Evolutionary conservation across 306 rosid species (phyloP), one percentile per base, ranked within the genome.

Genomic region (Lotus japonicus): DNA sequence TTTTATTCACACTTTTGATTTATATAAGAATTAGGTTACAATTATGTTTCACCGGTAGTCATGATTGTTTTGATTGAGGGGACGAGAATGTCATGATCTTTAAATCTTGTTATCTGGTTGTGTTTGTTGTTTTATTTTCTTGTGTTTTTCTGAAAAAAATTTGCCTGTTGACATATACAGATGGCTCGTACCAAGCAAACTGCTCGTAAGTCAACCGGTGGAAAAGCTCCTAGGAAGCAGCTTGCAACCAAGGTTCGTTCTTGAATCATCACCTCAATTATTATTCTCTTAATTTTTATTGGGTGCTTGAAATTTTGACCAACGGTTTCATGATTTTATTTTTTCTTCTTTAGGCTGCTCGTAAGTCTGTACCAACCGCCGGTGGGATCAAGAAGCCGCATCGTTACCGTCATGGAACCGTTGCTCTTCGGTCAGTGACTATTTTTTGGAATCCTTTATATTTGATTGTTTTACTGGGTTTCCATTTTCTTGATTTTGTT

Each of bases 121-220:
- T n/a, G n/a, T 21, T 21, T 21, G 26, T 21, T 21, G 26, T 3
- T 21, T 21, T 21, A 3, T 3, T 21, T 21, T 21, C 36, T 33
- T 33, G 36, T 33, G 5, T 33, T 33, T 4, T 1, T 21, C 14
- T 50, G 46, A n/a, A n/a, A n/a, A 21, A 39, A n/a, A 5, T 4
- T 43, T 0, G n/a, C n/a, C n/a, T n/a, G n/a, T n/a, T n/a, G n/a
- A n/a, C n/a, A n/a, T n/a, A n/a, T 0, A 2, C 54, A 90, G 91
- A 90, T 90, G 96, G 96, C 96, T 39, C 96, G 96, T 90, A 90
- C 96, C 0, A 90, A 90, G 81, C 96, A 90, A 84, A 90, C 96
- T 39, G 96, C 96, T 42, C 96, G 96, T 0, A 90, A 90, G 79
- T 90, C 96, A 0, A 90, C 96, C 0, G 95, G 96, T 68, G 96